Evolutionary conservation across 1,284 basidiomycete genomes (phyloP), one percentile per base, ranked within the genome.

Genomic region (Cryptococcus jaspeensis): DNA sequence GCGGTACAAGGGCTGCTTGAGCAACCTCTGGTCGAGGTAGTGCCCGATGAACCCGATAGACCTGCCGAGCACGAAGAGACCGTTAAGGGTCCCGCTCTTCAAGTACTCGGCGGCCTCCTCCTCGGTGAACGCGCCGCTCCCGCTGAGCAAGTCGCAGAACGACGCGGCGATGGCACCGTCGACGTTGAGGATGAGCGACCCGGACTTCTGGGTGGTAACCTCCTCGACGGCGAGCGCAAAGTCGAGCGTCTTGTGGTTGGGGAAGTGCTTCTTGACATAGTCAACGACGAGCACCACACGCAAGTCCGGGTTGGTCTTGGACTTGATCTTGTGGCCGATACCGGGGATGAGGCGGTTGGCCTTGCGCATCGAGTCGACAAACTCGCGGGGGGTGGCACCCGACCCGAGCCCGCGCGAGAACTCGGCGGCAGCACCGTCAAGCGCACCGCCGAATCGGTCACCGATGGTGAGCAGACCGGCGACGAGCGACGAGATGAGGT

Each of bases 311-410:
- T 96, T 96, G 81, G 92, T 94, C 72, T 93, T 90, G 67, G 89
- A 92, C 87, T 99, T 99, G 84, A 99, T 97, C 85, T 98, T 98
- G 87, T 99, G 95, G 56, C 95, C 95, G 70, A 99, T 99, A 83
- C 95, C 95, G 65, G 89, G 91, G 81, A 98, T 76, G 67, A 99
- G 88, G 81, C 93, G 94, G 85, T 98, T 98, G 46, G 86, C 86
- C 82, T 94, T 94, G 75, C 95, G 86, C 79, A 91, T 91, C 70
- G 87, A 86, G 81, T 99, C 95, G 69, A 99, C 95, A 72, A 98
- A 98, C 80, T 99, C 95, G 72, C 95, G 86, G 23, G 95, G 93
- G 11, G 92, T 96, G 70, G 94, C 83, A 56, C 94, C 95, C 37
- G 87, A 88, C 76, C 93, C 90, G 55, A 88, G 85, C 53, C 93